Base-by-base conservation (phyloP, 352 stramenopile genomes). In the Phytophthora crassamura region DNA sequence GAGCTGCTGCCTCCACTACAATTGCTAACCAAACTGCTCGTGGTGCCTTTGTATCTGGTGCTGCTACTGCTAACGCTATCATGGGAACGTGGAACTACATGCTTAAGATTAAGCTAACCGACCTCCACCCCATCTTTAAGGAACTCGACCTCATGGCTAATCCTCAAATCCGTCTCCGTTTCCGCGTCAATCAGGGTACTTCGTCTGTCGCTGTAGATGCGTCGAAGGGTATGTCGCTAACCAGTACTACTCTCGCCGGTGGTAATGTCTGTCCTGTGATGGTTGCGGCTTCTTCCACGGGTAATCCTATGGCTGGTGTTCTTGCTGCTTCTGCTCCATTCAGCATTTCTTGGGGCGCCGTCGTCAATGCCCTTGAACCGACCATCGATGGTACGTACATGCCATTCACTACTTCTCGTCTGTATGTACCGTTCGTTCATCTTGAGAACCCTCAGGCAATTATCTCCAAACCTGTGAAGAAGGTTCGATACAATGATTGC, bases 31-130 rank as follows among this genome's bases (percentile, higher is more conserved):
- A 54, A 16, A 10, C 25, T 22, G 32, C 7, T 11, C 46, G 46
- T 54, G 46, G 46, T 41, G 30, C 46, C 4, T 54, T 54, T 30
- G 46, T 54, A 32, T 0, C 46, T 54, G 46, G 46, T 32, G 15
- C 9, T 33, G 10, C 7, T 40, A 12, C 50, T 2, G 20, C 38
- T 59, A 11, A n/a, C 10, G 38, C 22, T 32, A 59, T 59, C 16
- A 48, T 59, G 51, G 51, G 38, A 10, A 56, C 48, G 48, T 56
- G 48, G 48, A 56, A 50, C 25, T 50, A 54, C 12, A 42, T 54
- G 46, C 46, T 54, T 9, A 54, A 54, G 12, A 14, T 54, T 5
- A 59, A 59, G n/a, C 38, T 59, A 18, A 14, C 6, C 14, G 50
- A 58, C 20, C 7, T 58, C 1, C 50, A 58, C 15, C 50, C 36